These are phyloP conservation scores for Teratosphaeria viscida DNA, from an alignment of 2,329 filamentous ascomycete species.

Conservation along the genomic window DNA sequence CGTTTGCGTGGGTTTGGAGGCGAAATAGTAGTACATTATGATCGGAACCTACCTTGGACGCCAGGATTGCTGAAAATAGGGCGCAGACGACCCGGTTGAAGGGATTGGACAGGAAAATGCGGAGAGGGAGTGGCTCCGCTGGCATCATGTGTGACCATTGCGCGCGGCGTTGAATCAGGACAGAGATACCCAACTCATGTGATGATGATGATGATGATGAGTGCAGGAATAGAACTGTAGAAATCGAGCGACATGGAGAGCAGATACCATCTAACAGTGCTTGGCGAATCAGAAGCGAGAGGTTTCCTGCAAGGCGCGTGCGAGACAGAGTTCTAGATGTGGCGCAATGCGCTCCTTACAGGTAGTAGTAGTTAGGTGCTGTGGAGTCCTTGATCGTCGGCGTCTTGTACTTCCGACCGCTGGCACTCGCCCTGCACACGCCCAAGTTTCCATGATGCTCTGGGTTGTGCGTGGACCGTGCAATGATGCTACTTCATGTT, in stretches of 20 bases:
- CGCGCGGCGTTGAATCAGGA: background rate
- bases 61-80: background rate
- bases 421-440: background rate
- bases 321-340: background rate
- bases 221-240: background rate
- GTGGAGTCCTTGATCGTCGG: background rate
- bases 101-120: background rate
- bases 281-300: background rate
- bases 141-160: background rate
- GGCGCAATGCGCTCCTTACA: too few species aligned
- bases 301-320: background rate
- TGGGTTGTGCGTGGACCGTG: background rate
- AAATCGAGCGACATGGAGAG: background rate
- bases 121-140: background rate
- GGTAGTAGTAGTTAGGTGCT: too few species aligned
- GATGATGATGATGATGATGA: background rate
- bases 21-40: slow-evolving; percentile 20
- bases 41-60: background rate
- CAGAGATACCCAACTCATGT: background rate
- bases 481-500: background rate
- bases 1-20: slow-evolving; percentile 51
- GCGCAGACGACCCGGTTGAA: background rate
- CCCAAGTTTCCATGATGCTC: background rate
- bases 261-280: background rate
- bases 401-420: background rate